Evolutionary conservation across 2,329 filamentous ascomycete genomes (phyloP).

Genomic region (Aspergillus nomiae): DNA sequence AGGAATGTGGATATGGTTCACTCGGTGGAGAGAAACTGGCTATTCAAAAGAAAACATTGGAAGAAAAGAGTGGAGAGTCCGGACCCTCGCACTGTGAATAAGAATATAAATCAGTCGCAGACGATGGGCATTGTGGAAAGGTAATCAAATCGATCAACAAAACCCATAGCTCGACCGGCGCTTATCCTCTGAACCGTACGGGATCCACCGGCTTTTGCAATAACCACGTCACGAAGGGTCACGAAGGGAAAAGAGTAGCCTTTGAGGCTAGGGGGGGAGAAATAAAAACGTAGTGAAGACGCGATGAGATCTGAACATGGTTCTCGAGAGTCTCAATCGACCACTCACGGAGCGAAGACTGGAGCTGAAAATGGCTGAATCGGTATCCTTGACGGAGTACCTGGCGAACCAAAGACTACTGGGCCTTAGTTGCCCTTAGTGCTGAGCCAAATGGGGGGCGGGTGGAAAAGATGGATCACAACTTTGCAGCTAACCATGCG

Average conservation of each 20-base stretch:
- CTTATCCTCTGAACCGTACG: conserved; percentile 6
- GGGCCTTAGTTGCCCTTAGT: not conserved
- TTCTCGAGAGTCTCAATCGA: conserved; percentile 8
- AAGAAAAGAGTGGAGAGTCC: conserved; percentile 1
- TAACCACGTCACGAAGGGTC: conserved; percentile 17
- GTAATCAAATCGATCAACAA: conserved; percentile 6
- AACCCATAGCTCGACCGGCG: conserved; percentile 5
- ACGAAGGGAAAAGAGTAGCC: conserved; percentile 4
- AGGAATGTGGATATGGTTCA: conserved; percentile 16
- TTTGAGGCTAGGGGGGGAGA: conserved; percentile 8
- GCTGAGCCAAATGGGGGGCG: not conserved
- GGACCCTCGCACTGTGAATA: not conserved
- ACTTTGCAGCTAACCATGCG: not conserved
- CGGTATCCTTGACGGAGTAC: not conserved
- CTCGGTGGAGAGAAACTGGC: not conserved
- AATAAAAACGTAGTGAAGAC: conserved; percentile 6
- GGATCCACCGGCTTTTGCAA: conserved; percentile 14
- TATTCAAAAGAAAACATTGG: conserved; percentile 5
- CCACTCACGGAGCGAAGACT: conserved; percentile 6
- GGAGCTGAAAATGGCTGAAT: conserved; percentile 12
- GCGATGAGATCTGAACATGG: conserved; percentile 20
- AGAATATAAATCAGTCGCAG: conserved; percentile 7
- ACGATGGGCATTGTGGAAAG: not conserved
- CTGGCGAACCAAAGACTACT: conserved; percentile 16
- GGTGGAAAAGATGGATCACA: not conserved